phyloP scores from a whole-genome alignment of 441 rosid species.

The Monsonia emarginata region DNA sequence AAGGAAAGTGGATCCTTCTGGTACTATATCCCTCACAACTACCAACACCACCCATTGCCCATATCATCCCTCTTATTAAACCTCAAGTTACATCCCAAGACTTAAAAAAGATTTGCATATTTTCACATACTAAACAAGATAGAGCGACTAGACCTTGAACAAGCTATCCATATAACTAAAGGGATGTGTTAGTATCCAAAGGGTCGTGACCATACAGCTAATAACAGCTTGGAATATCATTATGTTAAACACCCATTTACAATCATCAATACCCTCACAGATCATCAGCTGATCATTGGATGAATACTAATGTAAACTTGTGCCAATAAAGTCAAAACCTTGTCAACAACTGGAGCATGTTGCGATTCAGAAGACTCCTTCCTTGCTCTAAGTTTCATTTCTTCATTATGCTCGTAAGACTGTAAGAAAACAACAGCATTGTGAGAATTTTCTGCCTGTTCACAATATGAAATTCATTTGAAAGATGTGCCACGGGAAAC shows the following conservation, averaged over 20 bases:
- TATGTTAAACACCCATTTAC: background rate
- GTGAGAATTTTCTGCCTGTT: background rate
- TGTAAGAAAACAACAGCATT: constrained; percentile 25
- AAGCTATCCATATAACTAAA: no score
- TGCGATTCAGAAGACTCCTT: constrained; percentile 55
- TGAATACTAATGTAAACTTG: background rate
- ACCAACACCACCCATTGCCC: no score
- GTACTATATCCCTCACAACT: no score
- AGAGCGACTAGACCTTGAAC: background rate
- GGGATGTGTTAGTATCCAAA: background rate
- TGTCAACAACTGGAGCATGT: constrained; percentile 51
- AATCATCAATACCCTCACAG: background rate
- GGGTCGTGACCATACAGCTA: background rate
- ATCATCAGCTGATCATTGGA: background rate
- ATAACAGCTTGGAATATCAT: background rate
- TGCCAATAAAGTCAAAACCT: constrained; percentile 34
- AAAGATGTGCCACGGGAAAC: background rate
- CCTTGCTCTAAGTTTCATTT: constrained; percentile 55
- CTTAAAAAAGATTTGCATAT: background rate
- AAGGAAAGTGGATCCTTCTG: no score
- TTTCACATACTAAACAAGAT: background rate
- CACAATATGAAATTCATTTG: background rate
- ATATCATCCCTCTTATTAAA: background rate
- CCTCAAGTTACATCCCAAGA: background rate
- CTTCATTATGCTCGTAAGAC: constrained; percentile 69